phyloP scores from a whole-genome alignment of 768 basidiomycete genomes.

The Suillus tomentosus region DNA sequence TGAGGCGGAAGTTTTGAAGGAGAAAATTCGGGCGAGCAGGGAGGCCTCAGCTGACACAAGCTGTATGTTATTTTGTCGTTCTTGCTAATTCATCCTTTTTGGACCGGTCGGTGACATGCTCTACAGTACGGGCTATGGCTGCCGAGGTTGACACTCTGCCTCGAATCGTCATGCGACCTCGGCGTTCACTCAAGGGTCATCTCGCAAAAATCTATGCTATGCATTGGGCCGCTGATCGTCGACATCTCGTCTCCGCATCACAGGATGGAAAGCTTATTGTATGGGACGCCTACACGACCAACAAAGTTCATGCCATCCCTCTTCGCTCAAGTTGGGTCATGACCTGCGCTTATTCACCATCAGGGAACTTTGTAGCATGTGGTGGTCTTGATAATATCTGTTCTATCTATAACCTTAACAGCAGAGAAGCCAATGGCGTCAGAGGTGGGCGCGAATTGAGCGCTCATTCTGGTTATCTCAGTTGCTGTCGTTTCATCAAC shows the following conservation, averaged over 20 bases:
- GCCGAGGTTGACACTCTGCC: constrained; percentile 95
- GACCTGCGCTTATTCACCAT: constrained; percentile 98
- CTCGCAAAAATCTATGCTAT: constrained; percentile 99
- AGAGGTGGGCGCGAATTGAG: constrained; percentile 94
- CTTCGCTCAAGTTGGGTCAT: constrained; percentile 99
- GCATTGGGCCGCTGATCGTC: constrained; percentile 98
- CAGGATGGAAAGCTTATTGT: constrained; percentile 99
- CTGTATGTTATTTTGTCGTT: constrained; percentile 55
- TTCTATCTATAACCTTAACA: constrained; percentile 94
- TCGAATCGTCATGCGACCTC: constrained; percentile 94
- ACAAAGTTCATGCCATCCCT: constrained; percentile 99
- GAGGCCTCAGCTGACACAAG: constrained; percentile 99
- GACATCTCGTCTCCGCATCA: constrained; percentile 98
- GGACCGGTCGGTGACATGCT: constrained; percentile 19
- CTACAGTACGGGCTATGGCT: constrained; percentile 94
- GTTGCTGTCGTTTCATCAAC: constrained; percentile 98
- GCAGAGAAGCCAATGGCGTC: constrained; percentile 68
- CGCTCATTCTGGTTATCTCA: constrained; percentile 97
- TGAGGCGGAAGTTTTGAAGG: constrained; percentile 96
- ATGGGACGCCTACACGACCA: constrained; percentile 99
- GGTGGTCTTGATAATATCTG: constrained; percentile 99
- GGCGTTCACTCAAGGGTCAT: constrained; percentile 94
- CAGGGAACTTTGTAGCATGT: constrained; percentile 96
- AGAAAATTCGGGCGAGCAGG: constrained; percentile 96
- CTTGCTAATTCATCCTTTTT: constrained; percentile 8